Evolutionary conservation across 75 land plant species (phyloP), one percentile per base, ranked within the genome.

Genomic region (Isoetes taiwanensis): DNA sequence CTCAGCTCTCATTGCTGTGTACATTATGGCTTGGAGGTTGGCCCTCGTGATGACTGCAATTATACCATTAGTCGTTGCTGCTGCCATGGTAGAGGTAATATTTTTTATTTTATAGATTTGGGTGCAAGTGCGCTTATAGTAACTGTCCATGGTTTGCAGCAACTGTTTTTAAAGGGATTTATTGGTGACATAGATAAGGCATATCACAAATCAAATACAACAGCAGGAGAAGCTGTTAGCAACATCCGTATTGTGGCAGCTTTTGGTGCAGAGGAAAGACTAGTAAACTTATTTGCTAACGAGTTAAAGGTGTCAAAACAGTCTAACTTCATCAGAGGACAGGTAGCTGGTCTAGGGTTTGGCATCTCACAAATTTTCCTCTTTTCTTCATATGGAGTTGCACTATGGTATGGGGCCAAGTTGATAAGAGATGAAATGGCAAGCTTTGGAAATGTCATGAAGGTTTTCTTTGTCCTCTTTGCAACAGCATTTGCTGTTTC

Each of bases 21-120:
- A 83, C 35, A 76, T 74, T 35, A 38, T 90, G 62, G 77, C 86
- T 54, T 90, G 97, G 97, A 68, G 88, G 26, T 73, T 90, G 27
- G 84, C 97, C 0, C 72, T 90, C 23, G 97, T 90, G 27, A 74
- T 86, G 17, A 35, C 85, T 14, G 97, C 88, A 9, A 81, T 79
- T 40, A 80, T 86, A 54, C 97, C 97, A 2, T 58, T 90, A 0
- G 82, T 87, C 23, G 88, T 90, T 12, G 81, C 77, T 24, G 84
- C 94, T 28, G 81, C 87, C 20, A 80, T 90, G n/a, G 61, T 75
- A n/a, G 84, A 85, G 90, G 90, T 81, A 61, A 28, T 38, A 26
- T n/a, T n/a, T n/a, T n/a, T n/a, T n/a, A n/a, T 12, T 58, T 14
- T 27, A 19, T 6, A 16, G 21, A 28, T 30, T 29, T 55, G n/a